These are phyloP conservation scores for Pseudocercospora cruenta DNA, from an alignment of 2,329 filamentous ascomycete species.

Conservation along the genomic window DNA sequence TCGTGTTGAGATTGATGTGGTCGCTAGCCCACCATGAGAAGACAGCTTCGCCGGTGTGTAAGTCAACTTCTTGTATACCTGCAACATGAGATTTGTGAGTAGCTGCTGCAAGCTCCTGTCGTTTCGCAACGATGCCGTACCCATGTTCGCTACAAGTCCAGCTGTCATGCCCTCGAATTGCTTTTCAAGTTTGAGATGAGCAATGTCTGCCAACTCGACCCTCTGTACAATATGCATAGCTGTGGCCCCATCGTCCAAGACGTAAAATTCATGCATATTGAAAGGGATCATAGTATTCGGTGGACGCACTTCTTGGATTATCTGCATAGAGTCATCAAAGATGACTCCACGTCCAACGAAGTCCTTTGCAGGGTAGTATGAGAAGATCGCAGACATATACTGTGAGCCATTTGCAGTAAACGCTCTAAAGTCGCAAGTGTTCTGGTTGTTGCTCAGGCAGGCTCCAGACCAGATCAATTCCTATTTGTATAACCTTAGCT, in stretches of 20 bases:
- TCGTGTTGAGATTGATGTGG: constrained; percentile 41
- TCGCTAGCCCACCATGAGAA: constrained; percentile 43
- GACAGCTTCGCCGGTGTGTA: constrained; percentile 37
- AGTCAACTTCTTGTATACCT: constrained; percentile 35
- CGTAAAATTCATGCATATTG: constrained; percentile 46
- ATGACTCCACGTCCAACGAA: constrained; percentile 14
- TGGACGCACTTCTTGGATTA: background rate
- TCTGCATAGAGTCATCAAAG: constrained; percentile 8
- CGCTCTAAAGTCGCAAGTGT: constrained; percentile 19
- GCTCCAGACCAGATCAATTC: constrained; percentile 29
- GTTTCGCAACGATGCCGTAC: background rate
- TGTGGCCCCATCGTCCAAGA: constrained; percentile 39
- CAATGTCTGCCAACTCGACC: constrained; percentile 2
- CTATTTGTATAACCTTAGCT: background rate
- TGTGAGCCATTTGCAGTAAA: constrained; percentile 8
- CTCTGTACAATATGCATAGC: constrained; percentile 30
- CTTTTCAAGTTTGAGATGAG: background rate
- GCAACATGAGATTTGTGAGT: too few relatives aligned
- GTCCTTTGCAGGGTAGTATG: constrained; percentile 1
- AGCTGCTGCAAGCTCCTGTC: too few relatives aligned
- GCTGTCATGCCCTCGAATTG: background rate
- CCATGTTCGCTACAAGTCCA: constrained; percentile 14
- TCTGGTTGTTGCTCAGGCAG: constrained; percentile 16
- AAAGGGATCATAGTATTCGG: constrained; percentile 5
- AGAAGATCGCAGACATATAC: constrained; percentile 14